Percentiles rank a stretch among this genome's conserved stretches.
Evolutionary conservation across 768 basidiomycete genomes (phyloP).

Genomic region (Boletus insuetus): DNA sequence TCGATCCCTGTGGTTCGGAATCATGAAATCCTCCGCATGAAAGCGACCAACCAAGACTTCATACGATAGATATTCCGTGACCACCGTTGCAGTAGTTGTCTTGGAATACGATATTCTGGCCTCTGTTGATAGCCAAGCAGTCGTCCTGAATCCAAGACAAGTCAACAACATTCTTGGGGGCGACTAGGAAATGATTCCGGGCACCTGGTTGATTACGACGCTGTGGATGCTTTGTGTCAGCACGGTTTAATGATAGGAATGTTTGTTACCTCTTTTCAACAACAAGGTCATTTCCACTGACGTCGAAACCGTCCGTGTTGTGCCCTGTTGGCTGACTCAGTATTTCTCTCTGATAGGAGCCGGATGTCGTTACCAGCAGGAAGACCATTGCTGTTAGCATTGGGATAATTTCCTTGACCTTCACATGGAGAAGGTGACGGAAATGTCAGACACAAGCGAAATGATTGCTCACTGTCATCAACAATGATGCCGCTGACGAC

Average conservation of each 20-base stretch:
- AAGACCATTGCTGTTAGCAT: constrained; percentile 45
- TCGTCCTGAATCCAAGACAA: constrained; percentile 43
- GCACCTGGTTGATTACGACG: constrained; percentile 27
- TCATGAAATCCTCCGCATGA: neutral
- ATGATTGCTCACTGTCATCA: constrained; percentile 50
- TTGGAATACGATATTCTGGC: constrained; percentile 45
- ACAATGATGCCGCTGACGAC: constrained; percentile 47
- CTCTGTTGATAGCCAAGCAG: constrained; percentile 53
- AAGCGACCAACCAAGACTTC: neutral
- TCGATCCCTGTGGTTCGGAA: constrained; percentile 46
- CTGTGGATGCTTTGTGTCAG: constrained; percentile 7
- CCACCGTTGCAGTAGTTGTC: constrained; percentile 55
- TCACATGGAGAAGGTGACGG: neutral
- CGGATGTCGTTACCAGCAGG: constrained; percentile 40
- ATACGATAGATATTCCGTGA: constrained; percentile 60
- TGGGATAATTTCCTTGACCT: constrained; percentile 54
- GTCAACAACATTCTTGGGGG: neutral
- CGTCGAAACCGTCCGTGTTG: constrained; percentile 54
- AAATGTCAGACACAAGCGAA: neutral
- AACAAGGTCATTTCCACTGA: constrained; percentile 33
- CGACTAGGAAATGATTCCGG: neutral
- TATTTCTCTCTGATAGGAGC: too few relatives aligned
- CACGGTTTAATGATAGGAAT: too few relatives aligned
- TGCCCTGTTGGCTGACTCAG: constrained; percentile 25
- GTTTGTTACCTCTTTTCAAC: constrained; percentile 29